phyloP scores from a whole-genome alignment of 208 protist genomes.

The Trypanosoma melophagium region DNA sequence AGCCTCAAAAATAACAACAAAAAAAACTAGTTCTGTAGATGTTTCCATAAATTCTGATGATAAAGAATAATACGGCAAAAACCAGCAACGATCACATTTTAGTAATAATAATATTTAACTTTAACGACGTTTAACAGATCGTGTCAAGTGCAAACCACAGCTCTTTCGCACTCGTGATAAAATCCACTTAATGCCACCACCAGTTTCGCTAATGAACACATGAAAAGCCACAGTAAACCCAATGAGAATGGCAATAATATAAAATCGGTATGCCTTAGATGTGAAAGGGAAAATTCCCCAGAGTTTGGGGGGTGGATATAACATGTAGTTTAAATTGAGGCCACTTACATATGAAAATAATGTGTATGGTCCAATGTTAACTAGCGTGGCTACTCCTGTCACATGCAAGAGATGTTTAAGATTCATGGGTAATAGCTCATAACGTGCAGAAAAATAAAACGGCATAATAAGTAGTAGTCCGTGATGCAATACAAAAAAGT shows the following conservation, averaged over 20 bases:
- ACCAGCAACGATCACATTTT: neutral
- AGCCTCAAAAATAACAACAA: neutral
- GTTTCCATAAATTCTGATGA: too few species aligned
- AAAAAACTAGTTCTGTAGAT: neutral
- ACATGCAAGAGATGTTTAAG: constrained; percentile 49
- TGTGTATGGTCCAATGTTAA: constrained; percentile 61
- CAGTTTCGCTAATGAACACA: constrained; percentile 20
- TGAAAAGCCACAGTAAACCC: constrained; percentile 35
- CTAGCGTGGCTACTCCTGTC: constrained; percentile 46
- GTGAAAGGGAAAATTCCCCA: constrained; percentile 13
- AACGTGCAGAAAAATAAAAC: constrained; percentile 63
- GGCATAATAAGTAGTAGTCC: constrained; percentile 58
- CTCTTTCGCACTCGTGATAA: neutral
- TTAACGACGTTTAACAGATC: too few species aligned
- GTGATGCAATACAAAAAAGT: constrained; percentile 66
- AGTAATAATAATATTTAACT: neutral
- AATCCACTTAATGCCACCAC: neutral
- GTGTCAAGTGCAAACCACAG: too few species aligned
- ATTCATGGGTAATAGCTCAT: constrained; percentile 46
- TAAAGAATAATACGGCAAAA: neutral
- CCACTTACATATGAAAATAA: constrained; percentile 49
- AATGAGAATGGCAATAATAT: constrained; percentile 41
- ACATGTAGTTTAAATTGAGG: constrained; percentile 80
- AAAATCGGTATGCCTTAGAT: constrained; percentile 42
- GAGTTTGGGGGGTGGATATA: constrained; percentile 49